Base-by-base conservation (phyloP, 2,329 filamentous ascomycete genomes). In the Myriosclerotinia scirpicola region DNA sequence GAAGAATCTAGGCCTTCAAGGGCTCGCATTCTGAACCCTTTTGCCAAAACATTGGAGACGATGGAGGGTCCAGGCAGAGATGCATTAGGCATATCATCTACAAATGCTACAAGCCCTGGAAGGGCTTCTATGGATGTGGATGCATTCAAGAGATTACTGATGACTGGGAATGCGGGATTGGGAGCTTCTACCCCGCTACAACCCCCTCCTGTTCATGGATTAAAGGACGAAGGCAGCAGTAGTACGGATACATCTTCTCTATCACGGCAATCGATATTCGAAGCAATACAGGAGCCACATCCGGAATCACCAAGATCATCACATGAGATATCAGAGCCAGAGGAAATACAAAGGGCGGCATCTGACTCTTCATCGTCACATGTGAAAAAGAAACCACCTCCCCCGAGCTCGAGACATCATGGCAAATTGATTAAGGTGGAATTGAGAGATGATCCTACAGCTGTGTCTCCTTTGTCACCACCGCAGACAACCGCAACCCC, bases 351-450 rank as follows among this genome's bases (percentile, higher is more conserved):
- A 68, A 75, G 77, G 58, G 73, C 81, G 54, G 70, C 75, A 11
- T 62, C 66, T 53, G 69, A 69, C 20, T 55, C 65, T 20, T 44
- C 69, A 42, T 73, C 75, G 62, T 75, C 80, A 52, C 30, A 46
- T 22, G 79, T 82, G 70, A 90, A 89, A 75, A 87, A 86, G 77
- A 86, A 85, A 69, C 89, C 90, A 17, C 90, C 91, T 6, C 89
- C 90, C 8, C 90, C 90, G 14, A 92, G 85, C 74, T 92, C 90
- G 62, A 86, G 90, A 65, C 90, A 93, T 78, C 90, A 93, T 78
- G 92, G 92, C 5, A 93, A 90, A 77, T 82, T 88, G 22, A 90
- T 94, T 70, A 86, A 83, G 70, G 76, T 80, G 54, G 79, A 83
- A 73, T 71, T 80, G 68, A 79, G 78, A 63, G 75, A 73, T 62